Base-by-base conservation (phyloP, 305 asterid species). In the Nicotiana rustica region DNA sequence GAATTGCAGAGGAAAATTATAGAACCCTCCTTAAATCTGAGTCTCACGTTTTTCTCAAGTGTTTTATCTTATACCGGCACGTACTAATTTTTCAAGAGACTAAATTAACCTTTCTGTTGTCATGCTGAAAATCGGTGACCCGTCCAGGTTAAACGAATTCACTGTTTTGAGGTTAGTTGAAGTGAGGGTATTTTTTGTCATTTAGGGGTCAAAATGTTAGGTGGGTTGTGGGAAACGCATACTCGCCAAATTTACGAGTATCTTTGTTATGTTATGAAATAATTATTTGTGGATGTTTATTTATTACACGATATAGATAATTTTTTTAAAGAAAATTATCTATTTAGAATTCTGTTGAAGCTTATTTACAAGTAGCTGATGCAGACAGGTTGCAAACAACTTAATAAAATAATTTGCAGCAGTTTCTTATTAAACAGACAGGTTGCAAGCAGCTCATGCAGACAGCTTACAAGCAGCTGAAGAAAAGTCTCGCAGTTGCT, bases 101-200 rank as follows among this genome's bases (percentile, higher is more conserved):
- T 66, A 15, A 80, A 36, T 49, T 65, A 29, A 66, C 83, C 77
- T 62, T 75, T 1, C 2, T 14, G 17, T 52, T 57, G 31, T 14
- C 14, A 0, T 4, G 6, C 21, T 4, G 8, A 12, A 52, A 52
- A 2, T 2, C 0, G 14, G 21, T 71, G 13, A 41, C 18, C 3
- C 18, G 82, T 79, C 76, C 82, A 64, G 76, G 31, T 79, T 79
- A 64, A 64, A 0, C 41, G 82, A 79, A 64, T 79, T 35, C 10
- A 10, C 3, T 4, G 4, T 4, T 62, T 62, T 57, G 0, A 2
- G 19, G 13, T n/a, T 4, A 31, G 41, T 14, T 59, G 52, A 15
- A 18, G 38, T 18, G 15, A 60, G 82, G 70, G 82, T 57, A 38
- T 60, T 18, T 60, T 1, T 0, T 5, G 82, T 78, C 70, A 57